These are phyloP conservation scores for Chytriomyces sp. DNA, from an alignment of 192 early-diverging fungal species.

Conservation along the genomic window DNA sequence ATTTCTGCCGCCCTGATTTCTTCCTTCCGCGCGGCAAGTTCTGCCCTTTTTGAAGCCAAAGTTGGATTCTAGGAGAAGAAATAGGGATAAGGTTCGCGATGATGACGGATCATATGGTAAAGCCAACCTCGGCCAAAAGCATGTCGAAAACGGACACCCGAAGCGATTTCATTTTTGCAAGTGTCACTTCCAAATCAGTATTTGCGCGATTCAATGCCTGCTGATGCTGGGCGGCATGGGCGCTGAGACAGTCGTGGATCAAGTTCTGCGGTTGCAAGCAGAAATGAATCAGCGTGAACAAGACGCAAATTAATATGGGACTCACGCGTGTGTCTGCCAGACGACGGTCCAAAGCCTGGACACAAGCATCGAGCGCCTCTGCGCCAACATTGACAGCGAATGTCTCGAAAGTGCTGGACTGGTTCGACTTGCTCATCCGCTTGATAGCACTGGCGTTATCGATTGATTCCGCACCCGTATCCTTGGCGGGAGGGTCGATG, in stretches of 20 bases:
- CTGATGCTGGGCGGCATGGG: constrained; percentile 5
- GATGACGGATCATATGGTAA: too few species aligned
- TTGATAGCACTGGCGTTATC: not conserved
- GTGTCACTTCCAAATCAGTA: too few species aligned
- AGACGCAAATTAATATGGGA: too few species aligned
- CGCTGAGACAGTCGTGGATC: not conserved
- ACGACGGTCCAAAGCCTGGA: constrained; percentile 17
- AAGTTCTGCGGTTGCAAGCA: not conserved
- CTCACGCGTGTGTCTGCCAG: not conserved
- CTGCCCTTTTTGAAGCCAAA: not conserved
- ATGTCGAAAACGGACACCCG: too few species aligned
- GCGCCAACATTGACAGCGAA: not conserved
- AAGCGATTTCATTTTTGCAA: too few species aligned
- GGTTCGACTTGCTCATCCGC: not conserved
- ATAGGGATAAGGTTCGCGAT: too few species aligned
- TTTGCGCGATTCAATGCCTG: not conserved
- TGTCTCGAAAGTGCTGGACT: not conserved
- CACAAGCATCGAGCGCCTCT: not conserved
- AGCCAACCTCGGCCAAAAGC: too few species aligned
- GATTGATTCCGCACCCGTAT: too few species aligned
- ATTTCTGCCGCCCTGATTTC: not conserved
- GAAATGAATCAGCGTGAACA: not conserved
- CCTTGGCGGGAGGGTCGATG: too few species aligned
- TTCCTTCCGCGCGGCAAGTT: not conserved
- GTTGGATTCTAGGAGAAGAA: too few species aligned